A percentile compares a stretch with the other conserved stretches of the same genome.
Evolutionary conservation across 768 basidiomycete genomes (phyloP).

Genomic region (Leucogyrophana mollusca): DNA sequence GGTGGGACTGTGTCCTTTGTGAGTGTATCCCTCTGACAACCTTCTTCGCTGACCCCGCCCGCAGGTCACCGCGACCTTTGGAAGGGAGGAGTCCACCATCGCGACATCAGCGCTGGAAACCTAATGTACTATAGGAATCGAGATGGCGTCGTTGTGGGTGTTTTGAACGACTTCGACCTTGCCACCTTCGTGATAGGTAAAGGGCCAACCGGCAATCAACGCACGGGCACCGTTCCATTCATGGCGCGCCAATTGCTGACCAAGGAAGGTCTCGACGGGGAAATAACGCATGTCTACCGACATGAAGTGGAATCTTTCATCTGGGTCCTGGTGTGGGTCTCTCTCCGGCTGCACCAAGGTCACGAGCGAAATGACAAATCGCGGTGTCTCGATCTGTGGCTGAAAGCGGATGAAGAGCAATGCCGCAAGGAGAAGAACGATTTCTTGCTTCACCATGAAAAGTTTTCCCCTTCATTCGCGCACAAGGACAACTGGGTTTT

Average conservation of each 20-base stretch:
- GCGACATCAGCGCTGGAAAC: constrained; percentile 31
- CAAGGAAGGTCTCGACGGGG: constrained; percentile 9
- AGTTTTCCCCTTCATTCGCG: too few relatives aligned
- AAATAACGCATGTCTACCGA: constrained; percentile 20
- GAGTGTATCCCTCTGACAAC: constrained; percentile 2
- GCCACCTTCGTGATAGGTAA: constrained; percentile 6
- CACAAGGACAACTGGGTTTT: too few relatives aligned
- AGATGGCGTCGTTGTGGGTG: constrained; percentile 7
- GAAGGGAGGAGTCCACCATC: constrained; percentile 22
- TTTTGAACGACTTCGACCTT: constrained; percentile 32
- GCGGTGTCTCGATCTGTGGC: background rate
- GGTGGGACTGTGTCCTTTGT: constrained; percentile 5
- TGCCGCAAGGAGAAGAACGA: background rate
- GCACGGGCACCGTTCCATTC: constrained; percentile 29
- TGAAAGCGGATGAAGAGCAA: background rate
- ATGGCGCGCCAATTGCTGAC: constrained; percentile 30
- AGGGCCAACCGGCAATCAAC: constrained; percentile 7
- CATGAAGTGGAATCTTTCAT: constrained; percentile 34
- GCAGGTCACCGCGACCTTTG: constrained; percentile 28
- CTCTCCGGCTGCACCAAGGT: background rate
- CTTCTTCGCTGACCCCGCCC: constrained; percentile 4
- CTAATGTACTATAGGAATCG: constrained; percentile 23
- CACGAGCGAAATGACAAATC: background rate
- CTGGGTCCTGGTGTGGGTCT: constrained; percentile 25
- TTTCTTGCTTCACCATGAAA: background rate